Base-by-base conservation (phyloP, 176 grass and related monocot species). In the Carex littledalei region DNA sequence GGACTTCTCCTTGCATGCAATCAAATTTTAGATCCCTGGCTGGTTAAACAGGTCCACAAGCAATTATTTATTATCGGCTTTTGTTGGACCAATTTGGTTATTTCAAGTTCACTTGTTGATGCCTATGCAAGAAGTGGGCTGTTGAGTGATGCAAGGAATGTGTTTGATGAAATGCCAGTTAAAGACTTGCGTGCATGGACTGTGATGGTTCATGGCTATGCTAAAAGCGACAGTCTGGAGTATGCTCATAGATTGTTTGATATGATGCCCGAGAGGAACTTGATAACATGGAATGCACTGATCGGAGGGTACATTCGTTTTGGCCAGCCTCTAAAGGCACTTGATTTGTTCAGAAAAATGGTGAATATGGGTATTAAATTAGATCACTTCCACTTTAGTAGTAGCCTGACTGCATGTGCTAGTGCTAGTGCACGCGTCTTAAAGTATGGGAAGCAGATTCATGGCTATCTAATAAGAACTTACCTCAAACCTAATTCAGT, bases 331-430 rank as follows among this genome's bases (percentile, higher is more conserved):
- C 59, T 86, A 34, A 84, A 89, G 49, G 88, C 85, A 1, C 37
- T 94, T 37, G 55, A 47, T 81, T 65, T 92, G 81, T 92, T 97
- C 76, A 82, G 55, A 62, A 78, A 32, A 52, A 85, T 94, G 75
- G 87, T 89, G 63, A 73, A 60, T 41, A 41, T 85, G 20, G 79
- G 86, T 66, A 5, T 92, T 32, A 43, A 22, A 45, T 89, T 90
- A 47, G 90, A 97, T 85, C 86, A 94, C 53, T 80, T 83, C 85
- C 94, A 88, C 50, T 94, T 97, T 31, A 86, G 66, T 43, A 89
- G 85, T 62, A 81, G 69, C 81, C 83, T 97, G 1, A 80, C 54
- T 85, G 94, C 92, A 71, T 94, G 88, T 84, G 85, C 88, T 41
- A 79, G n/a, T n/a, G n/a, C n/a, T n/a, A n/a, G 82, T 74, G 81